Evolutionary conservation across 805 yeast species (phyloP).

Genomic region (Pichia nakasei): DNA sequence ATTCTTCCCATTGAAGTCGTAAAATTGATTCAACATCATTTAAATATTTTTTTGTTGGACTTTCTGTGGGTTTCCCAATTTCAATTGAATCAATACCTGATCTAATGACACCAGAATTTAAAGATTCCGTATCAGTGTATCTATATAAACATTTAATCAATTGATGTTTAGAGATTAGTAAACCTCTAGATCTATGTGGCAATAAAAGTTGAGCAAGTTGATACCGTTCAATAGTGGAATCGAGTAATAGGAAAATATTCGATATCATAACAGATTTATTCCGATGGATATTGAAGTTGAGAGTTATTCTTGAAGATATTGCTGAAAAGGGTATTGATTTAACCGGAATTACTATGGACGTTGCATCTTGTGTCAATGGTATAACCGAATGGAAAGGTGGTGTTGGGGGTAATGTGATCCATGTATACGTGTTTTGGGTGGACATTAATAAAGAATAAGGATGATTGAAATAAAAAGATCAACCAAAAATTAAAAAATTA

Average conservation of each 20-base stretch:
- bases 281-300: no score
- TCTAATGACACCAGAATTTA: conserved; percentile 1
- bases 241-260: not conserved
- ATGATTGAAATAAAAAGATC: no score
- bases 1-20: conserved; percentile 5
- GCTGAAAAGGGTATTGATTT: conserved; percentile 1
- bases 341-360: not conserved
- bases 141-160: not conserved
- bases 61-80: conserved; percentile 4
- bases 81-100: conserved; percentile 1
- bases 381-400: not conserved
- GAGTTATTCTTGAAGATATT: conserved; percentile 1
- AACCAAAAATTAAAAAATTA: no score
- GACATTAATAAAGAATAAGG: no score
- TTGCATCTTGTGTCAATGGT: not conserved
- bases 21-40: not conserved
- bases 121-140: conserved; percentile 1
- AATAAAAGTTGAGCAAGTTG: not conserved
- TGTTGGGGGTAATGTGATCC: not conserved
- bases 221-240: conserved; percentile 4
- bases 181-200: conserved; percentile 2
- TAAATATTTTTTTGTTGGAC: not conserved
- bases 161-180: conserved; percentile 4
- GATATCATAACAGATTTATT: not conserved
- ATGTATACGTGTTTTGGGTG: not conserved